These are phyloP conservation scores for Psilocybe cyanescens DNA, from an alignment of 768 basidiomycete species.

Conservation along the genomic window DNA sequence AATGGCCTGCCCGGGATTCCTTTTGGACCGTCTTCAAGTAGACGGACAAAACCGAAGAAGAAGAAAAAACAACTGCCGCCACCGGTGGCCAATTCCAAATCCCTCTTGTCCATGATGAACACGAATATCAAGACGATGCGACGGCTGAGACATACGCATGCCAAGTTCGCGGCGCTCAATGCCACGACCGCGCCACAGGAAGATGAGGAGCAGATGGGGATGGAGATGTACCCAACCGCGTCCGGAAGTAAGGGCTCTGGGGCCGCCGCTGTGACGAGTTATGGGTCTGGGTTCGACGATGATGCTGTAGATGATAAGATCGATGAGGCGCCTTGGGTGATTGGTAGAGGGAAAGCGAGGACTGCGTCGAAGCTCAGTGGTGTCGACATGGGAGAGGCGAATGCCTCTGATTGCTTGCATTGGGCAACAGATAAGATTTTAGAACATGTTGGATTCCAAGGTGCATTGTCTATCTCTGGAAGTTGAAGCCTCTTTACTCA, in stretches of 20 bases:
- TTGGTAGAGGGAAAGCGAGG: constrained; percentile 28
- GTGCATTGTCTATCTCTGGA: constrained; percentile 42
- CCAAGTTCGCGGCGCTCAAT: constrained; percentile 66
- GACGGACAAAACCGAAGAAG: constrained; percentile 13
- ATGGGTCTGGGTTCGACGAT: constrained; percentile 28
- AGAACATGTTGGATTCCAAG: constrained; percentile 93
- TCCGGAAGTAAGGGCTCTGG: constrained; percentile 29
- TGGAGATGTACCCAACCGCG: constrained; percentile 30
- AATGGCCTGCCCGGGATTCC: constrained; percentile 67
- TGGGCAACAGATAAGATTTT: constrained; percentile 80
- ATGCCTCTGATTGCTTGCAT: constrained; percentile 64
- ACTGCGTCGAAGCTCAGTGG: constrained; percentile 29
- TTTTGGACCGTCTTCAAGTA: constrained; percentile 36
- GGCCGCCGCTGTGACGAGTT: constrained; percentile 14
- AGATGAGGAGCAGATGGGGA: constrained; percentile 41
- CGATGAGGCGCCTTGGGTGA: constrained; percentile 67
- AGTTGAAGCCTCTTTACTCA: background rate
- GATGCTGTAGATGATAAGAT: constrained; percentile 49
- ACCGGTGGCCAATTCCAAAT: constrained; percentile 36
- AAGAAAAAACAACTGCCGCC: constrained; percentile 5
- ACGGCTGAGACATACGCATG: constrained; percentile 72
- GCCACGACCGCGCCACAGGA: constrained; percentile 32
- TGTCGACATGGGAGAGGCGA: constrained; percentile 62
- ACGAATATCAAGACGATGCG: constrained; percentile 76
- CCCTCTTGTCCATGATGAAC: constrained; percentile 74